Evolutionary conservation across 352 stramenopile species (phyloP), one percentile per base, ranked within the genome.

Genomic region (Paralagenidium karlingii): DNA sequence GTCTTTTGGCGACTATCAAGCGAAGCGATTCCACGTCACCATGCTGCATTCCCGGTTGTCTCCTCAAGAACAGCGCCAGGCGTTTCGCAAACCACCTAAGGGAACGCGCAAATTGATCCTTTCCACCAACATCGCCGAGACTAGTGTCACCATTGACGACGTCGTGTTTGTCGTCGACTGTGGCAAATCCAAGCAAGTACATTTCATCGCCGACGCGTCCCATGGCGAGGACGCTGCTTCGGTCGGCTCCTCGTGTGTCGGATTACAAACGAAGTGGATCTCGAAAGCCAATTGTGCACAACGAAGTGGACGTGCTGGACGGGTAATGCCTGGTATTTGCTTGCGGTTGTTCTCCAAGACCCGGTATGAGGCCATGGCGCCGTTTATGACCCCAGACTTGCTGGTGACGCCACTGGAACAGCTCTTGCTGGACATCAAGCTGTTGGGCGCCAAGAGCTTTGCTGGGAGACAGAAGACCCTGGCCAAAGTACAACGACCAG

Each of bases 51-150:
- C 71, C 29, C 65, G 66, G 0, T 43, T 89, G 2, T 85, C 76
- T 3, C 58, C 67, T 0, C 58, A 80, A 25, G 76, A 89, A 31
- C 76, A 89, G 41, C 67, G 66, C 3, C 60, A 57, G 8, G 76
- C 73, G 11, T 90, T 90, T 45, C 45, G 74, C 25, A 77, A 63
- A 13, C 66, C 76, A 2, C 58, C 66, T 5, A 47, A 47, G 4
- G 69, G 69, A 19, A 78, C 79, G 41, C 61, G 73, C 37, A 89
- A 92, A 45, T 48, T 92, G 5, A 79, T 92, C 25, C 68, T 97
- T 34, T 67, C 85, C 5, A 98, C 94, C 0, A 98, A 97, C 50
- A 96, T 98, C 36, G 92, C 92, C 5, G 94, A 98, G 60, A 97
- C 92, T 10, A 96, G 81, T 51, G 60, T 98, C 3, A 98, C 94